phyloP scores from a whole-genome alignment of 495 filamentous ascomycete genomes.

The Penicillium desertorum region DNA sequence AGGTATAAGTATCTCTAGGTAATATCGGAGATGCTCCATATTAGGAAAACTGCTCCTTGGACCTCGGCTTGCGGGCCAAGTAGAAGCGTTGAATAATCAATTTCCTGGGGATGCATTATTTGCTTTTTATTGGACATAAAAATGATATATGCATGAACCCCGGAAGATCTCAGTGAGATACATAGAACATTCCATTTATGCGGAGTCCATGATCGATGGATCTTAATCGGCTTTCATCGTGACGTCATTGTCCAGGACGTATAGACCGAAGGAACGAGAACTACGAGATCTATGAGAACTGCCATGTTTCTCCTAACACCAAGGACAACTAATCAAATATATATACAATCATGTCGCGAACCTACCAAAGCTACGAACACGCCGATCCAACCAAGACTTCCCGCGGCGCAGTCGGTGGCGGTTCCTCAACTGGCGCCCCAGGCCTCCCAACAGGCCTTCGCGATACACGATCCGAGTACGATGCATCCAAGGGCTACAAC shows the following conservation, averaged over 20 bases:
- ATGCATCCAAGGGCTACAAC: conserved; percentile 27
- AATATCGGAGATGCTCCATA: conserved; percentile 30
- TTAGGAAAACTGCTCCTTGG: conserved; percentile 34
- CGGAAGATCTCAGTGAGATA: background rate
- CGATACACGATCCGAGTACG: conserved; percentile 25
- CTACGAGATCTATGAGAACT: background rate
- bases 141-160: background rate
- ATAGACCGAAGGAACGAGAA: background rate
- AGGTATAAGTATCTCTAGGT: background rate
- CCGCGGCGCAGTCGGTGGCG: conserved; percentile 14
- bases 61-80: conserved; percentile 23
- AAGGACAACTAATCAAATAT: background rate
- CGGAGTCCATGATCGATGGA: too few relatives aligned
- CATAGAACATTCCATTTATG: background rate
- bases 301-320: background rate
- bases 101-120: background rate
- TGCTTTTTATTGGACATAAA: conserved; percentile 1
- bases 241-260: conserved; percentile 21
- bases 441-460: conserved; percentile 20
- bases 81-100: conserved; percentile 9
- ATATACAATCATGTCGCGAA: background rate
- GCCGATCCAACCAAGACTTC: conserved; percentile 2
- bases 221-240: conserved; percentile 14
- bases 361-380: background rate
- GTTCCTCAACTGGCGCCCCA: conserved; percentile 35